These are phyloP conservation scores for Carex parvula DNA, from an alignment of 176 grass and related monocot species.

Conservation along the genomic window DNA sequence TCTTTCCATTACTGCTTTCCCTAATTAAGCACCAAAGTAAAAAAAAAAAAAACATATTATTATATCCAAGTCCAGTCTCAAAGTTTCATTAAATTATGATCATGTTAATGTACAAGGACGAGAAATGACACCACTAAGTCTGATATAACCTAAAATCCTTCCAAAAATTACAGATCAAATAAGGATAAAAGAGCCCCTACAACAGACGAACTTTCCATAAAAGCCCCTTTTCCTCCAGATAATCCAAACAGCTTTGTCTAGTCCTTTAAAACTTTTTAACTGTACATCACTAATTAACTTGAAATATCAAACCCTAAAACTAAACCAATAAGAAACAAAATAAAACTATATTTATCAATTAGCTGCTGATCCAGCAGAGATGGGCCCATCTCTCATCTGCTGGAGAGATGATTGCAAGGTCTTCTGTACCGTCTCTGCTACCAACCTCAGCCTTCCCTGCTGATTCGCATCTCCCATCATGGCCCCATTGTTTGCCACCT, in stretches of 20 bases:
- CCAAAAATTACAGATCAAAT: neutral
- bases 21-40: neutral
- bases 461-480: constrained; percentile 64
- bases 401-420: constrained; percentile 64
- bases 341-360: constrained; percentile 42
- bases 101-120: constrained; percentile 13
- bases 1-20: no score
- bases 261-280: constrained; percentile 6
- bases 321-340: constrained; percentile 7
- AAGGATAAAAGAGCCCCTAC: neutral
- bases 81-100: constrained; percentile 1
- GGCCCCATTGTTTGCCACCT: constrained; percentile 57
- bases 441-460: constrained; percentile 83
- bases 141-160: constrained; percentile 7
- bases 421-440: constrained; percentile 84
- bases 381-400: constrained; percentile 73
- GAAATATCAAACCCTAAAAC: neutral
- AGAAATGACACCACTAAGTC: neutral
- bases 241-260: neutral
- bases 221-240: neutral
- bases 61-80: constrained; percentile 7
- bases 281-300: constrained; percentile 15
- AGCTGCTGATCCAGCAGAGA: constrained; percentile 63
- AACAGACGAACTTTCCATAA: neutral
- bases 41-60: neutral